Percentiles rank a stretch among this genome's conserved stretches.
phyloP scores from a whole-genome alignment of 1,139 yeast genomes.

The Meyerozyma sp. region DNA sequence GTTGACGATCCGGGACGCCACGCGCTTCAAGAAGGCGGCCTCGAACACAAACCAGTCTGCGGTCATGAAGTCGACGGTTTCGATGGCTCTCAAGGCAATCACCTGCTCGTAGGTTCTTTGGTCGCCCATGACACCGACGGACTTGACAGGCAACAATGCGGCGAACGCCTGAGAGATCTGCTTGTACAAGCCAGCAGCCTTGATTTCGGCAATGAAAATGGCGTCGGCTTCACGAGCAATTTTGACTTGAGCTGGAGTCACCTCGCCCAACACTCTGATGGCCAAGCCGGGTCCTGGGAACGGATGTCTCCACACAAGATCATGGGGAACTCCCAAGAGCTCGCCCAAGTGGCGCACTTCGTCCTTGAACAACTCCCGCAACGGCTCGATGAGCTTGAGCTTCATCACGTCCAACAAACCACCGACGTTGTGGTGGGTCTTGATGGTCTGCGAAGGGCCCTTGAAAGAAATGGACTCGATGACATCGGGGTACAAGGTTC shows the following conservation, averaged over 20 bases:
- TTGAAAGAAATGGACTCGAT: conserved; percentile 97
- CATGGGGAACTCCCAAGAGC: conserved; percentile 91
- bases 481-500: conserved; percentile 97
- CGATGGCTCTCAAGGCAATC: conserved; percentile 96
- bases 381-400: conserved; percentile 94
- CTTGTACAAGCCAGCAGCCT: conserved; percentile 85
- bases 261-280: conserved; percentile 95
- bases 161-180: conserved; percentile 98
- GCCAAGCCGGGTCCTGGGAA: conserved; percentile 99
- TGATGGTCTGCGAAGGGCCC: conserved; percentile 99
- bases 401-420: conserved; percentile 97
- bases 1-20: conserved; percentile 93
- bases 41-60: conserved; percentile 98
- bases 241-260: conserved; percentile 83
- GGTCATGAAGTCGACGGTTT: conserved; percentile 97
- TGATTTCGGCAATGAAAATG: conserved; percentile 94
- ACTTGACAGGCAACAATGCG: conserved; percentile 90
- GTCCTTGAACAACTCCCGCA: conserved; percentile 96
- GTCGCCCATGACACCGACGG: conserved; percentile 99
- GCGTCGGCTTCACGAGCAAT: conserved; percentile 97
- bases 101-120: conserved; percentile 99
- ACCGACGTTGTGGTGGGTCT: conserved; percentile 99
- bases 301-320: conserved; percentile 99
- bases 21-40: conserved; percentile 85
- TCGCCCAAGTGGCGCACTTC: conserved; percentile 97